Percentiles rank a stretch among this genome's conserved stretches.
Conservation (phyloP, 164 flowering plant species). For the Euptelea pleiosperma region DNA sequence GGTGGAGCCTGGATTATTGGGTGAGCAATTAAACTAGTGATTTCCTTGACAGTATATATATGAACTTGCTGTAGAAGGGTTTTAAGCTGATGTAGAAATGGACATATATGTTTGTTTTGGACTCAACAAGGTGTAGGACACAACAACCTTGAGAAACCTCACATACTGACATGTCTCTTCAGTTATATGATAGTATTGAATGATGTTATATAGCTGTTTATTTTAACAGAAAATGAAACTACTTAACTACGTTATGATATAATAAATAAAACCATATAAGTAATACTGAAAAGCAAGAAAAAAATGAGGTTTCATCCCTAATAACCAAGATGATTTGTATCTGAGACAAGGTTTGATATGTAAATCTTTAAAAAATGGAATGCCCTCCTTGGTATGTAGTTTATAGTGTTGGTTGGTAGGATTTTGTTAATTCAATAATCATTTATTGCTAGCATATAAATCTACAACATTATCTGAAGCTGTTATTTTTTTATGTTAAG, state of each 20-base stretch:
- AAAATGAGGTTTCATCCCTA: neutral
- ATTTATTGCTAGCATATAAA: too few relatives aligned
- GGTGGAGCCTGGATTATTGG: conserved; percentile 99
- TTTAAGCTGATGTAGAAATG: neutral
- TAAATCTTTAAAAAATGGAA: neutral
- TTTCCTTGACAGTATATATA: neutral
- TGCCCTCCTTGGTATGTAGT: neutral
- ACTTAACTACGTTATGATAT: neutral
- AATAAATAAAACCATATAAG: neutral
- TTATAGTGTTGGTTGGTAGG: neutral
- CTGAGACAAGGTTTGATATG: neutral
- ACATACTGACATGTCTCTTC: neutral
- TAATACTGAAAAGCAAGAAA: neutral
- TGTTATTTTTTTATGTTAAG: too few relatives aligned
- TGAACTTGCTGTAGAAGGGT: neutral
- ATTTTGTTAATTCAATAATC: neutral
- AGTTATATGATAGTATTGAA: neutral
- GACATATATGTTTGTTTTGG: too few relatives aligned
- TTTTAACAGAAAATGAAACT: neutral
- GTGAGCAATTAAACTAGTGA: conserved; percentile 39
- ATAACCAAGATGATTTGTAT: neutral
- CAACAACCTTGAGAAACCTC: too few relatives aligned
- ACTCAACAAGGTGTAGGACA: neutral
- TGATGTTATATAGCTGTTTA: neutral
- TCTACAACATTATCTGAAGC: too few relatives aligned